phyloP scores from a whole-genome alignment of 2,329 filamentous ascomycete genomes.

The Colletotrichum simmondsii region DNA sequence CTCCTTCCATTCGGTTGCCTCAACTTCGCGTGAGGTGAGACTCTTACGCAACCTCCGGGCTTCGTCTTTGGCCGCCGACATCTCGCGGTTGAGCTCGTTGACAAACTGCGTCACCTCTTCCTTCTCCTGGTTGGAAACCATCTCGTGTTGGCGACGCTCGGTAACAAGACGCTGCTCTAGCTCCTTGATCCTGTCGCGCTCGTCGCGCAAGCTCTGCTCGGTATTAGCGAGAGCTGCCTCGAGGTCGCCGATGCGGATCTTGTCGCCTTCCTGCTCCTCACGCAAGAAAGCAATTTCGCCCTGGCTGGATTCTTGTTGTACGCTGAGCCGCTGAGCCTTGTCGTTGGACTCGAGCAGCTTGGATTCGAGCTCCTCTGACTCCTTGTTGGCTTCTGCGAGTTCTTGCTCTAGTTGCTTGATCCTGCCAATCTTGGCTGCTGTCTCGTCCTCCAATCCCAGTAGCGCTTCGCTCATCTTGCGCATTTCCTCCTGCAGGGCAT shows the following conservation, averaged over 20 bases:
- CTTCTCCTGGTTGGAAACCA: conserved; percentile 89
- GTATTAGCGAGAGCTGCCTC: conserved; percentile 83
- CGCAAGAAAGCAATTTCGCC: conserved; percentile 94
- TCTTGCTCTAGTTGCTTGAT: conserved; percentile 88
- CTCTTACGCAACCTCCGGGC: conserved; percentile 83
- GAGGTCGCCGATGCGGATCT: conserved; percentile 96
- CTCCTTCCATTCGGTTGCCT: conserved; percentile 92
- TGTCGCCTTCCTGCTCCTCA: conserved; percentile 96
- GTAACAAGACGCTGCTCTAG: conserved; percentile 80
- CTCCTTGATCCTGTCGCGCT: conserved; percentile 80
- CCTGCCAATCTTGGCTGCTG: conserved; percentile 79
- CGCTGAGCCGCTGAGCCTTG: conserved; percentile 87
- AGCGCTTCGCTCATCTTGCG: conserved; percentile 89
- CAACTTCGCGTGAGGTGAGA: conserved; percentile 84
- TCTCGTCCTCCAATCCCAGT: conserved; percentile 88
- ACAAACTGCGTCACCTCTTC: conserved; percentile 94
- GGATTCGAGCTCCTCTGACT: conserved; percentile 87
- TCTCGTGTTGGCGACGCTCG: conserved; percentile 87
- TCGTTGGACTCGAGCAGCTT: conserved; percentile 86
- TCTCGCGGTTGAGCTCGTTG: conserved; percentile 90
- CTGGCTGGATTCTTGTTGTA: conserved; percentile 93
- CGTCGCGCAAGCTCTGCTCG: conserved; percentile 84
- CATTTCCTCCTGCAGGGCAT: conserved; percentile 93
- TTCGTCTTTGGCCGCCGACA: conserved; percentile 86
- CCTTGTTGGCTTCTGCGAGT: conserved; percentile 83